Evolutionary conservation across 805 yeast genomes (phyloP), one percentile per base, ranked within the genome.

Genomic region (Metschnikowia vanudenii): DNA sequence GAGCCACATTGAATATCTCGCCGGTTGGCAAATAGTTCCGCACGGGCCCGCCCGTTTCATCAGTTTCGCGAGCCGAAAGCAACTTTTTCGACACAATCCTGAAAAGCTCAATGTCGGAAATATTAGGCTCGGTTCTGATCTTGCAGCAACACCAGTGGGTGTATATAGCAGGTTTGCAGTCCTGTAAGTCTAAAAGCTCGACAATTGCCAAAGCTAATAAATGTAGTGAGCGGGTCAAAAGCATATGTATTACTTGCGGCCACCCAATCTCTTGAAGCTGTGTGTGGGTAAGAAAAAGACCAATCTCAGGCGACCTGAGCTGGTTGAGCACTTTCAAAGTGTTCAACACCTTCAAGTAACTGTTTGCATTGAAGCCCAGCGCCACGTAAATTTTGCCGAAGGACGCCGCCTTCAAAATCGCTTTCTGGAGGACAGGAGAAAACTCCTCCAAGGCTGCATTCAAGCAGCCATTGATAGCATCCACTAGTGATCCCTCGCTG

Each of bases 121-220:
- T 53, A 24, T 74, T 76, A 6, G 73, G 57, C 13, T 84, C 82
- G 26, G 67, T 65, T 47, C 73, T 75, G 19, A 91, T 80, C 58
- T 88, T 86, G 29, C 76, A 67, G 48, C 84, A 78, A 4, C 96
- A 91, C 98, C 98, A 94, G 52, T 83, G 77, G 1, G 80, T 72
- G 57, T 84, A 85, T 0, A 94, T 77, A 13, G 53, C 30, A 18
- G 61, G 62, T 36, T 55, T 60, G 33, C 59, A 55, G 16, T 69
- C 37, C 78, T 81, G 41, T 70, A 64, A 39, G 65, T 67, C 53
- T 74, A 69, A 54, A 24, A 78, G 69, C 14, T 76, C 74, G 4
- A 86, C 76, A 1, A 90, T 68, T 49, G 82, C 78, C 29, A 88
- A 62, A 2, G 90, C 81, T 37, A 87, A 71, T 10, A 77, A 71